Evolutionary conservation across 2,329 filamentous ascomycete genomes (phyloP).

Genomic region (Aschersonia sp.): DNA sequence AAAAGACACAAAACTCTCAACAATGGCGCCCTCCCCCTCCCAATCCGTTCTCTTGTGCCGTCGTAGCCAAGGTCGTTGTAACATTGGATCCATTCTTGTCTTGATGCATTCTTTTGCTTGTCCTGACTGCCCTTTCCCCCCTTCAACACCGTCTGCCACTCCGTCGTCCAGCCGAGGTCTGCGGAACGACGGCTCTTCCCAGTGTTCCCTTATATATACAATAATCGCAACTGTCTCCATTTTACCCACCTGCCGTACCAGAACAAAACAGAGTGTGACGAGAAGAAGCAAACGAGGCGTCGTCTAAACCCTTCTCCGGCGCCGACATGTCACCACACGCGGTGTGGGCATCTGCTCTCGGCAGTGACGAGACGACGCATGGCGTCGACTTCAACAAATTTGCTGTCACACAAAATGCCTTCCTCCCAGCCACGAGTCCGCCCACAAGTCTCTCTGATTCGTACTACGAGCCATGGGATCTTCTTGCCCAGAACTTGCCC

Average conservation of each 20-base stretch:
- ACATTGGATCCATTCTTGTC: background rate
- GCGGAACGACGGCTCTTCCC: too few species aligned
- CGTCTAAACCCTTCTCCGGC: too few species aligned
- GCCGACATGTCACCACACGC: slow-evolving; percentile 28
- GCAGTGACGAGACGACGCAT: slow-evolving; percentile 6
- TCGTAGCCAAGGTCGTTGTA: background rate
- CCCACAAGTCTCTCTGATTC: slow-evolving; percentile 47
- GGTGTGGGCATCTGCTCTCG: slow-evolving; percentile 8
- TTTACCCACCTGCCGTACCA: too few species aligned
- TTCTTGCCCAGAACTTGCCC: slow-evolving; percentile 53
- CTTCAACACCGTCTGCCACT: background rate
- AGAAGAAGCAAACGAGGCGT: too few species aligned
- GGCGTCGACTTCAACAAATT: slow-evolving; percentile 18
- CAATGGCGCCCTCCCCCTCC: background rate
- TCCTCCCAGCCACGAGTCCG: slow-evolving; percentile 60
- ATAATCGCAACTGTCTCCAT: too few species aligned
- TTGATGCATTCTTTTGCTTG: background rate
- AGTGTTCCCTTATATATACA: too few species aligned
- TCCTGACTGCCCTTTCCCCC: background rate
- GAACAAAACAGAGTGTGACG: too few species aligned
- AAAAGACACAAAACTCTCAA: background rate
- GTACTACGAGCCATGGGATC: slow-evolving; percentile 75
- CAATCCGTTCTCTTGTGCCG: background rate
- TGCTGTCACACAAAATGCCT: slow-evolving; percentile 45
- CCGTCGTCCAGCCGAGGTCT: background rate